phyloP scores from a whole-genome alignment of 352 stramenopile genomes.

The Phytophthora pseudosyringae region DNA sequence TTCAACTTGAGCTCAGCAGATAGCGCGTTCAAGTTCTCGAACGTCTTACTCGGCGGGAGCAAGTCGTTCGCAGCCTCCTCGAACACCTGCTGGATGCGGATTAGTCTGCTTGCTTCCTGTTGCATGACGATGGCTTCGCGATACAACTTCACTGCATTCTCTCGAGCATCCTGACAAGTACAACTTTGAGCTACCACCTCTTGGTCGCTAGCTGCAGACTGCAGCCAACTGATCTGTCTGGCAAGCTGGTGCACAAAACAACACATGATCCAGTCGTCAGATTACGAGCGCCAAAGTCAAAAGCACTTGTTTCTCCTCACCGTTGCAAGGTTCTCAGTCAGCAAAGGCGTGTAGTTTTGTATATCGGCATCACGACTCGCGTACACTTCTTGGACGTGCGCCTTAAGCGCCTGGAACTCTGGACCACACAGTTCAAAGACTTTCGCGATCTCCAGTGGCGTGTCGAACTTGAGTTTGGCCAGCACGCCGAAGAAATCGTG shows the following conservation, averaged over 20 bases:
- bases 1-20: slow-evolving; percentile 57
- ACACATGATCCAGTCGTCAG: not conserved
- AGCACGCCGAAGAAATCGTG: slow-evolving; percentile 49
- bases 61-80: slow-evolving; percentile 40
- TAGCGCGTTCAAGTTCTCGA: slow-evolving; percentile 42
- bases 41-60: slow-evolving; percentile 39
- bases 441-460: slow-evolving; percentile 36
- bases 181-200: slow-evolving; percentile 40
- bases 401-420: slow-evolving; percentile 52
- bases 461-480: slow-evolving; percentile 37
- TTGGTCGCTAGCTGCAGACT: slow-evolving; percentile 40
- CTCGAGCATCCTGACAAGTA: slow-evolving; percentile 39
- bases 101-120: slow-evolving; percentile 34
- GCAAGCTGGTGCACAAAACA: slow-evolving; percentile 17
- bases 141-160: slow-evolving; percentile 33
- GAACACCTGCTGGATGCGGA: slow-evolving; percentile 51
- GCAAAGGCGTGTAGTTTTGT: slow-evolving; percentile 32
- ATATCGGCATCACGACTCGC: slow-evolving; percentile 41
- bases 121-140: slow-evolving; percentile 36
- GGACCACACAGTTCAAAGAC: slow-evolving; percentile 48
- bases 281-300: not conserved
- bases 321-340: slow-evolving; percentile 26
- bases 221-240: slow-evolving; percentile 30
- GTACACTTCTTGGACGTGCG: slow-evolving; percentile 35
- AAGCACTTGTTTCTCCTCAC: slow-evolving; percentile 1